Evolutionary conservation across 352 stramenopile species (phyloP).

Genomic region (Phytophthora rubi): DNA sequence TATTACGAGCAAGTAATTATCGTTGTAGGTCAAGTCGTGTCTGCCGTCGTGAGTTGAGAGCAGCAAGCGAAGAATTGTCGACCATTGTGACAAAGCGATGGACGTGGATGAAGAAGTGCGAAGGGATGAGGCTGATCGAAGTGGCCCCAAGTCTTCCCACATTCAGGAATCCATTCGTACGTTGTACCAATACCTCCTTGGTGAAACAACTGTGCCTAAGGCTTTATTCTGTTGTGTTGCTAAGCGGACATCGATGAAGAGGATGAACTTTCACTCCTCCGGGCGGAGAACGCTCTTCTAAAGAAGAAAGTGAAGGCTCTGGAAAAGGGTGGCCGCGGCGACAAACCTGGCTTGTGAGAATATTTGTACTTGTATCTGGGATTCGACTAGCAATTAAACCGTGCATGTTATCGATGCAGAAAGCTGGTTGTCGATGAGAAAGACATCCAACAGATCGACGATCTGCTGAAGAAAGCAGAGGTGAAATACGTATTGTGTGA

Average conservation of each 20-base stretch:
- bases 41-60: not conserved
- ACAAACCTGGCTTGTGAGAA: slow-evolving; percentile 51
- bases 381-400: not conserved
- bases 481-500: slow-evolving; percentile 12
- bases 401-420: slow-evolving; percentile 29
- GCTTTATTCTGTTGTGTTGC: not conserved
- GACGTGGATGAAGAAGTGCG: slow-evolving; percentile 32
- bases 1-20: slow-evolving; percentile 6
- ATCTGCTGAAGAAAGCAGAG: slow-evolving; percentile 80
- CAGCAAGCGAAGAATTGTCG: not conserved
- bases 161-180: slow-evolving; percentile 41
- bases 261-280: slow-evolving; percentile 58
- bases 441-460: slow-evolving; percentile 75
- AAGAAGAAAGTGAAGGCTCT: slow-evolving; percentile 77
- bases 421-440: slow-evolving; percentile 59
- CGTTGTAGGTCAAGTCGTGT: not conserved
- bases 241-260: slow-evolving; percentile 28
- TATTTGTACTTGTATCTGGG: not conserved
- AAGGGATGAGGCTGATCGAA: slow-evolving; percentile 18
- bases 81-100: slow-evolving; percentile 12
- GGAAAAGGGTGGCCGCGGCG: slow-evolving; percentile 51
- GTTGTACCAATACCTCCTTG: not conserved
- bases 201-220: not conserved
- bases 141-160: slow-evolving; percentile 38
- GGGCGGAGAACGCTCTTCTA: slow-evolving; percentile 70